Base-by-base conservation (phyloP, 2,329 filamentous ascomycete genomes). In the Emergomyces pasteurianus region DNA sequence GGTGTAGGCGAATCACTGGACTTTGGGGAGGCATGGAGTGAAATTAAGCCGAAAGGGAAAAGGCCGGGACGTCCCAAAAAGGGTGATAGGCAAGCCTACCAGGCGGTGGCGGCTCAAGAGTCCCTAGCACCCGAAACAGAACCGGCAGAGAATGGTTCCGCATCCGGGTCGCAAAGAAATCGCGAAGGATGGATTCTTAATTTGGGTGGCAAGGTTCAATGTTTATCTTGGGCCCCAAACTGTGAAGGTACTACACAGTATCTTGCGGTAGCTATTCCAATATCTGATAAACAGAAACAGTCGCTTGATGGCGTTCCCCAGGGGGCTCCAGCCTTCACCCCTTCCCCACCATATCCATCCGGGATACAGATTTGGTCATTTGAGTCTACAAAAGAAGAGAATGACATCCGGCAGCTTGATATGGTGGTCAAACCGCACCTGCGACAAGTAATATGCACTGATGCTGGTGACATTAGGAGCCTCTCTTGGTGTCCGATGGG, bases 311-410 rank as follows among this genome's bases (percentile, higher is more conserved):
- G 21, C 6, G 14, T 28, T 31, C 34, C 66, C 47, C 68, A 64
- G 59, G 69, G 64, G 50, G 73, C 78, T 8, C 77, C 80, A 21
- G 77, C 82, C 4, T 84, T 84, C 67, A 74, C 74, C 18, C 74
- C 81, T 10, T 79, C 79, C 4, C 69, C 73, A 7, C 72, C 77
- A 18, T 79, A 77, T 63, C 76, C 79, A 18, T 76, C 78, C 16
- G 78, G 77, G 2, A 76, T 86, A 38, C 83, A 86, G 63, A 78
- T 86, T 7, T 86, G 83, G 83, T 73, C 78, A 6, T 82, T 86
- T 65, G 71, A 74, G 43, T 74, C 76, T 3, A 71, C 68, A 18
- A 60, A 69, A 49, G 67, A 70, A 6, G 66, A 69, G 1, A 60
- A 65, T 18, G 62, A 64, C 26, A 69, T 73, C 0, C 73, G 74